These are phyloP conservation scores for Penicillium flavigenum DNA, from an alignment of 495 filamentous ascomycete species.

Conservation along the genomic window DNA sequence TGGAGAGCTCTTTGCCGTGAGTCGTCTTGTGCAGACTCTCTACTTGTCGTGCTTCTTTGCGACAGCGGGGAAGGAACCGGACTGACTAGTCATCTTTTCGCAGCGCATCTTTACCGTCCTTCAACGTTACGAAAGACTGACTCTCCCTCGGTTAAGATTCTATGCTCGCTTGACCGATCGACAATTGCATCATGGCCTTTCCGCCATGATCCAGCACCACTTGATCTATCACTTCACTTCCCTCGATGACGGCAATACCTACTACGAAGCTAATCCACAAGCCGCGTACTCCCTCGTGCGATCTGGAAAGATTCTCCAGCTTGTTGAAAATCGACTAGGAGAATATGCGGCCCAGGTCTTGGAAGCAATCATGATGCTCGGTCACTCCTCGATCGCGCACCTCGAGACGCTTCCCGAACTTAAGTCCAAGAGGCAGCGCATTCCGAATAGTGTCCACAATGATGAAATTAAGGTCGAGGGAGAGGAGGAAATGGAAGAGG, in stretches of 20 bases:
- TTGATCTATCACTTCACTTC: conserved; percentile 75
- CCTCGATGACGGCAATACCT: conserved; percentile 58
- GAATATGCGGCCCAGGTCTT: conserved; percentile 66
- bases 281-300: conserved; percentile 78
- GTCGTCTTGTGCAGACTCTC: conserved; percentile 30
- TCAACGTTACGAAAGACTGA: conserved; percentile 72
- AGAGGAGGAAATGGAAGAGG: conserved; percentile 25
- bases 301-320: conserved; percentile 75
- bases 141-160: conserved; percentile 61
- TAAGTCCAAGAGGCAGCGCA: conserved; percentile 11
- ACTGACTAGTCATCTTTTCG: conserved; percentile 12
- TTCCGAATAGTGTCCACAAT: conserved; percentile 36
- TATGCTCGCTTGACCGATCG: conserved; percentile 65
- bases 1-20: conserved; percentile 86
- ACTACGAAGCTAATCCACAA: conserved; percentile 75
- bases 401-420: conserved; percentile 53
- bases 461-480: conserved; percentile 33
- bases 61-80: not conserved
- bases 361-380: conserved; percentile 70
- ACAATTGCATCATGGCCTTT: conserved; percentile 74
- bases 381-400: conserved; percentile 72
- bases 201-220: conserved; percentile 83
- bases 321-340: conserved; percentile 70
- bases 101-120: conserved; percentile 80
- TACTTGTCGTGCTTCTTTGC: conserved; percentile 8